phyloP scores from a whole-genome alignment of 805 yeast genomes.

The Zygotorulaspora sp. region DNA sequence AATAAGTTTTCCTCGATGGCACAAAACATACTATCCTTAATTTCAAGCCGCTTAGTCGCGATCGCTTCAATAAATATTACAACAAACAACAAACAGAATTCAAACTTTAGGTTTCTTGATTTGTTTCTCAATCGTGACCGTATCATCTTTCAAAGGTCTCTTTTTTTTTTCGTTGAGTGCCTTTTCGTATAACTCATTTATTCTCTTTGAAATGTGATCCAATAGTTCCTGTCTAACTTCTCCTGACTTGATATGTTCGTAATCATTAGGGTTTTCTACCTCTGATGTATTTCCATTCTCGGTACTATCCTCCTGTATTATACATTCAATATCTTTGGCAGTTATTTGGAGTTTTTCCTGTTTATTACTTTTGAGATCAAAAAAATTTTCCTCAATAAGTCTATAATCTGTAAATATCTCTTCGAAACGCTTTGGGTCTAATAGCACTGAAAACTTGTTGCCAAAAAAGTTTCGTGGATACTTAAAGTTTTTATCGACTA shows the following conservation, averaged over 20 bases:
- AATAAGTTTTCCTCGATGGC: too few relatives aligned
- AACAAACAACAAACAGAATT: not conserved
- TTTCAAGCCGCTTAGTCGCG: too few relatives aligned
- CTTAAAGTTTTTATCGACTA: slow-evolving; percentile 25
- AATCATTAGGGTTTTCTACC: slow-evolving; percentile 19
- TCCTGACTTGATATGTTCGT: slow-evolving; percentile 28
- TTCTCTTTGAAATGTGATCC: slow-evolving; percentile 27
- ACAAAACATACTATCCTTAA: too few relatives aligned
- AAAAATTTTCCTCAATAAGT: slow-evolving; percentile 33
- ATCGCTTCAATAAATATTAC: not conserved
- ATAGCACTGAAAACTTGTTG: slow-evolving; percentile 25
- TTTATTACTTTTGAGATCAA: slow-evolving; percentile 35
- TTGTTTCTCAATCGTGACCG: slow-evolving; percentile 9
- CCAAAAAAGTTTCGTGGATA: slow-evolving; percentile 33
- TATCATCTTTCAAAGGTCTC: slow-evolving; percentile 15
- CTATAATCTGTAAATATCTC: slow-evolving; percentile 30
- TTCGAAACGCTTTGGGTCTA: slow-evolving; percentile 22
- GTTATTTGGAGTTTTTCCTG: slow-evolving; percentile 28
- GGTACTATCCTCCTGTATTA: slow-evolving; percentile 24
- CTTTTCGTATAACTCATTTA: slow-evolving; percentile 25
- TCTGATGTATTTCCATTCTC: not conserved
- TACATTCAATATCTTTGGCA: slow-evolving; percentile 20
- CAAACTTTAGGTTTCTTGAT: slow-evolving; percentile 21
- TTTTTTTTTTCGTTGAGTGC: slow-evolving; percentile 22
- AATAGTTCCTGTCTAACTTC: slow-evolving; percentile 29